A percentile compares a stretch with the other conserved stretches of the same genome.
phyloP scores from a whole-genome alignment of 805 yeast species.

The Brettanomyces sp. region DNA sequence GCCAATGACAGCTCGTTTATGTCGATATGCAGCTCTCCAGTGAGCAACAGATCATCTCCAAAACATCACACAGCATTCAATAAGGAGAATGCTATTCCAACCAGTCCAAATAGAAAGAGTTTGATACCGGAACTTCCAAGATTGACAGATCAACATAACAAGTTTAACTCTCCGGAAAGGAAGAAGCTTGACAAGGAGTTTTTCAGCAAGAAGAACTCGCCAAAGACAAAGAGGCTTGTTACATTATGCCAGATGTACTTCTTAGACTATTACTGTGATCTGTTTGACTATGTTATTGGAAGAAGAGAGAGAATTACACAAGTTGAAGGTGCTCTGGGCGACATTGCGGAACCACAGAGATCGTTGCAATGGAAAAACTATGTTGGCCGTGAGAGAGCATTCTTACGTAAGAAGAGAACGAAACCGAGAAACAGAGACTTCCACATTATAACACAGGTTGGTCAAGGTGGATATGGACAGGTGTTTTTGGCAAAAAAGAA shows the following conservation, averaged over 20 bases:
- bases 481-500: slow-evolving; percentile 92
- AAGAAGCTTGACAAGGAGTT: slow-evolving; percentile 32
- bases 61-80: slow-evolving; percentile 26
- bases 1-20: slow-evolving; percentile 13
- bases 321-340: slow-evolving; percentile 47
- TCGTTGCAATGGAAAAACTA: slow-evolving; percentile 69
- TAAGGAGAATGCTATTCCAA: slow-evolving; percentile 32
- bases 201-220: slow-evolving; percentile 48
- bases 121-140: not conserved
- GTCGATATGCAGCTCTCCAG: slow-evolving; percentile 24
- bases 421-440: slow-evolving; percentile 93
- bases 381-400: slow-evolving; percentile 73
- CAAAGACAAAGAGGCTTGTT: slow-evolving; percentile 76
- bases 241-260: slow-evolving; percentile 92
- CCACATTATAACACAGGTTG: slow-evolving; percentile 94
- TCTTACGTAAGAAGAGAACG: slow-evolving; percentile 77
- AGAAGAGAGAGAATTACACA: slow-evolving; percentile 75
- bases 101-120: slow-evolving; percentile 13
- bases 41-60: slow-evolving; percentile 15
- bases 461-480: slow-evolving; percentile 99
- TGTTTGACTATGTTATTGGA: slow-evolving; percentile 83
- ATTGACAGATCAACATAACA: not conserved
- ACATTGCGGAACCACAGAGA: slow-evolving; percentile 26
- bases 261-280: slow-evolving; percentile 90
- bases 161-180: slow-evolving; percentile 8